Conservation (phyloP, 352 stramenopile genomes). For the Pythium phragmitis region DNA sequence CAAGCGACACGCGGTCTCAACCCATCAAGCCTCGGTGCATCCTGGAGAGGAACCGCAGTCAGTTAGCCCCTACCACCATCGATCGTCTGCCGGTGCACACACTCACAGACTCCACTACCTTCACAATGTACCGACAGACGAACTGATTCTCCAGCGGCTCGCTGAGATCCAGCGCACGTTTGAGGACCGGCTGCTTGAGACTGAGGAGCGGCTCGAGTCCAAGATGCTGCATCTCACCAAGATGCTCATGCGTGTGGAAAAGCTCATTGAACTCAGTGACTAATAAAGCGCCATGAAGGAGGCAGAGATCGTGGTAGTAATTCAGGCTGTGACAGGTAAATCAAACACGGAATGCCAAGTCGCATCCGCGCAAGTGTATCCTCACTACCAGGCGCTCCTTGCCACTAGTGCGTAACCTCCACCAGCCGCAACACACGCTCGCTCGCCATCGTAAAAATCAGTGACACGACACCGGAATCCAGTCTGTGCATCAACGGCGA, state of each 20-base stretch:
- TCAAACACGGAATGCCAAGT: too few relatives aligned
- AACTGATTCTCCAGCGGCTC: slow-evolving; percentile 48
- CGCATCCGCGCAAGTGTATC: too few relatives aligned
- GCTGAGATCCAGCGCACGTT: slow-evolving; percentile 57
- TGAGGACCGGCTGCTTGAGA: slow-evolving; percentile 58
- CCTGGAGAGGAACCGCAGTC: not conserved
- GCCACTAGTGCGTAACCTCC: too few relatives aligned
- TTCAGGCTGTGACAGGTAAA: too few relatives aligned
- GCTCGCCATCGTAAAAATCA: too few relatives aligned
- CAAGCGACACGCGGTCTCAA: not conserved
- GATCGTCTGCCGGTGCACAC: not conserved
- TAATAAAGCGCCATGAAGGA: not conserved
- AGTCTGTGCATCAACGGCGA: too few relatives aligned
- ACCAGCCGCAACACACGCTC: too few relatives aligned
- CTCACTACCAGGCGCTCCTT: too few relatives aligned
- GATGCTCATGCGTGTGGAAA: slow-evolving; percentile 62
- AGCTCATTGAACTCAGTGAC: slow-evolving; percentile 54
- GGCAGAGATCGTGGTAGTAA: too few relatives aligned
- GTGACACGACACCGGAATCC: too few relatives aligned
- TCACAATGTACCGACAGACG: slow-evolving; percentile 30
- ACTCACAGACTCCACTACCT: not conserved
- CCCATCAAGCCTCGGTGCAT: too few relatives aligned
- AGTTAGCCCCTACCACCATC: not conserved
- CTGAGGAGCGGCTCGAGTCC: slow-evolving; percentile 61
- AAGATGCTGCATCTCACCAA: slow-evolving; percentile 72